Percentiles rank a stretch among this genome's conserved stretches.
Conservation (phyloP, 2,329 filamentous ascomycete genomes). For the Diaporthe citri region DNA sequence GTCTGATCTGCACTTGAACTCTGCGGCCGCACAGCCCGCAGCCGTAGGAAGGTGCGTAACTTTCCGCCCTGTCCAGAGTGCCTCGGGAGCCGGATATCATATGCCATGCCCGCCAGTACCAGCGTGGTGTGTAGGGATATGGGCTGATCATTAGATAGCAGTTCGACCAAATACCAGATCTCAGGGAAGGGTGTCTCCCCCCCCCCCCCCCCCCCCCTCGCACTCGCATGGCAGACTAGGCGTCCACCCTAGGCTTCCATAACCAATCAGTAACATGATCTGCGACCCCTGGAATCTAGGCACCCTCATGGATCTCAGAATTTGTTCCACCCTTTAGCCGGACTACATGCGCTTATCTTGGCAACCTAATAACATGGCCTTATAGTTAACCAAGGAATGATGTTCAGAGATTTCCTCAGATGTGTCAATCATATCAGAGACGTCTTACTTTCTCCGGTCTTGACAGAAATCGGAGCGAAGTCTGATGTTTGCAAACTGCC, state of each 20-base stretch:
- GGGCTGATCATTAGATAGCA: not conserved
- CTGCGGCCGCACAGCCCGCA: conserved; percentile 25
- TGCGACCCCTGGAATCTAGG: not conserved
- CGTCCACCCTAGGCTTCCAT: not conserved
- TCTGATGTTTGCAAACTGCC: not conserved
- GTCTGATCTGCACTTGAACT: conserved; percentile 26
- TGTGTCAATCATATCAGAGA: not conserved
- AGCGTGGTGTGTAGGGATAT: not conserved
- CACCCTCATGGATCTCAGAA: not conserved
- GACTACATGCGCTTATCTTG: not conserved
- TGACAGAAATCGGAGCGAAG: not conserved
- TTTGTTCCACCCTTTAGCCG: not conserved
- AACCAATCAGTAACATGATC: not conserved
- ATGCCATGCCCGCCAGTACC: not conserved
- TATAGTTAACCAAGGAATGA: not conserved
- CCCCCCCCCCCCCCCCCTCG: not conserved
- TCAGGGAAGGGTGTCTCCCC: not conserved
- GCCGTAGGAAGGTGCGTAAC: not conserved
- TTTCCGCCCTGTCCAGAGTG: not conserved
- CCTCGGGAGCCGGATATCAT: conserved; percentile 5
- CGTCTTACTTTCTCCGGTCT: not conserved
- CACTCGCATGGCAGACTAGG: not conserved
- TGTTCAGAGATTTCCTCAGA: not conserved
- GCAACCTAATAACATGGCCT: too few species aligned
- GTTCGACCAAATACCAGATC: conserved; percentile 15